phyloP scores from a whole-genome alignment of 2,329 filamentous ascomycete genomes.

The Teratosphaeria nubilosa region DNA sequence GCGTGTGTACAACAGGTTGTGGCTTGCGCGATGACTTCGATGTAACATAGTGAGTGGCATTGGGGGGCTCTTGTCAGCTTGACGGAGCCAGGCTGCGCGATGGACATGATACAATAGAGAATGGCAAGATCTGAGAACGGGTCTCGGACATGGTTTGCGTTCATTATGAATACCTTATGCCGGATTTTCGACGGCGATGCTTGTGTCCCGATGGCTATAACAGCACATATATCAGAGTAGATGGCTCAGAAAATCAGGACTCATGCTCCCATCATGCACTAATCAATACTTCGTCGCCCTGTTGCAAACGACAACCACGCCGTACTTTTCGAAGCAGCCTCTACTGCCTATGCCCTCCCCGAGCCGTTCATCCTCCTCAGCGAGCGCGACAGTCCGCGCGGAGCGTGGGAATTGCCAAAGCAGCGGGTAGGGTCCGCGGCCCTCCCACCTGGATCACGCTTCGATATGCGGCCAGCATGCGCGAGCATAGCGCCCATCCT shows the following conservation, averaged over 20 bases:
- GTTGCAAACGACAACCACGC: neutral
- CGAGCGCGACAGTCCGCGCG: neutral
- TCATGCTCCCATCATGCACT: neutral
- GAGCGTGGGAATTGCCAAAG: neutral
- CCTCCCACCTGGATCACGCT: too few relatives aligned
- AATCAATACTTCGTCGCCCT: neutral
- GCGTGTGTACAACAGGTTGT: neutral
- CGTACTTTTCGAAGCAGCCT: neutral
- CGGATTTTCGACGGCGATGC: neutral
- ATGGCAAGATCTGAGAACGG: neutral
- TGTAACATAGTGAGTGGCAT: conserved; percentile 1
- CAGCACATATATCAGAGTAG: neutral
- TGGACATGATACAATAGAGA: neutral
- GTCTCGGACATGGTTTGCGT: neutral
- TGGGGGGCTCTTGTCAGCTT: neutral
- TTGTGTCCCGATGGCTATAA: neutral
- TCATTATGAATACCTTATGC: neutral
- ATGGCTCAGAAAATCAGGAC: neutral
- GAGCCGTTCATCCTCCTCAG: neutral
- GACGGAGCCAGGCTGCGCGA: neutral
- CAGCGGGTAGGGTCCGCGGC: too few relatives aligned
- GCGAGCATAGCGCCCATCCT: neutral
- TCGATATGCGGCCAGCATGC: neutral
- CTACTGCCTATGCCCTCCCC: neutral
- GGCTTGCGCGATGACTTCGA: neutral